phyloP scores from a whole-genome alignment of 495 filamentous ascomycete genomes.

The Sphaerosporella brunnea region DNA sequence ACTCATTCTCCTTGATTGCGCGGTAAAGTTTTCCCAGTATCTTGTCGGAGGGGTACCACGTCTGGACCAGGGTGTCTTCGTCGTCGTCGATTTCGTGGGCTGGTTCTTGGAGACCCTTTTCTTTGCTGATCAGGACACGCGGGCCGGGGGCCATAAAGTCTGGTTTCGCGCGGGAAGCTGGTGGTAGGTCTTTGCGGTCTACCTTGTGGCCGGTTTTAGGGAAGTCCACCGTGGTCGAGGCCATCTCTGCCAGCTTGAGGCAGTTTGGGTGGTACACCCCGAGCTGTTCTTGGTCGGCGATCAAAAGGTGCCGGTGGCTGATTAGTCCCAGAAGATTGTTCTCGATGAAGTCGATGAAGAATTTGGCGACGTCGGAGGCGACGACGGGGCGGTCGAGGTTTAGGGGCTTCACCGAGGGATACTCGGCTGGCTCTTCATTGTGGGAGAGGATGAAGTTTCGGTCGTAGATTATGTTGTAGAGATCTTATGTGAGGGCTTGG shows the following conservation, averaged over 20 bases:
- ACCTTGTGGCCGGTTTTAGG: conserved; percentile 62
- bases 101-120: conserved; percentile 27
- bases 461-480: conserved; percentile 62
- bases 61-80: conserved; percentile 19
- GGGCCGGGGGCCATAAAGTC: conserved; percentile 56
- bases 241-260: conserved; percentile 45
- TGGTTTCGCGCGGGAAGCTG: conserved; percentile 30
- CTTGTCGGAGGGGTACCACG: conserved; percentile 51
- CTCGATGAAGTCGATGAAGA: conserved; percentile 67
- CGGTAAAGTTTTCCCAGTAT: conserved; percentile 57
- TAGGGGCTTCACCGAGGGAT: conserved; percentile 37
- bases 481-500: conserved; percentile 28
- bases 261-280: conserved; percentile 45
- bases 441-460: conserved; percentile 27
- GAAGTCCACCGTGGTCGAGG: conserved; percentile 67
- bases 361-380: conserved; percentile 47
- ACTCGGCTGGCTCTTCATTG: conserved; percentile 43
- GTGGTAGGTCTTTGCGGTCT: conserved; percentile 31
- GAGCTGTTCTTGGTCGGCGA: conserved; percentile 40
- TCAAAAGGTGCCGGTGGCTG: conserved; percentile 44
- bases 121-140: conserved; percentile 31
- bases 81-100: conserved; percentile 37
- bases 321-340: conserved; percentile 57
- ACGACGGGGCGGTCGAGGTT: conserved; percentile 40
- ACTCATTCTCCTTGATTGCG: conserved; percentile 51